phyloP scores from a whole-genome alignment of 2,329 filamentous ascomycete species.

The Geosmithia putterillii region DNA sequence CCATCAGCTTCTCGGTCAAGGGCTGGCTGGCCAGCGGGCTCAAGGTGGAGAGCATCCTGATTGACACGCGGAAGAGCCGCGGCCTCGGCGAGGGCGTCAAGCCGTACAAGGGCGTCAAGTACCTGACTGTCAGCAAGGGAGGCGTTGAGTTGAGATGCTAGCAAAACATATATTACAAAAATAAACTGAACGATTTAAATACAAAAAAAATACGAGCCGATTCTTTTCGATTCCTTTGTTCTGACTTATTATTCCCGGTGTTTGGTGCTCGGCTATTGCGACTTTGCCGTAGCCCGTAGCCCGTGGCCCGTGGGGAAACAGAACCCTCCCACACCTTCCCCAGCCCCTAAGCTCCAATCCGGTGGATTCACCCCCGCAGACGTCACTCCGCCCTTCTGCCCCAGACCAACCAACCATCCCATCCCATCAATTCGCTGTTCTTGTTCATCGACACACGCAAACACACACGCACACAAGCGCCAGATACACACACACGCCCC shows the following conservation, averaged over 20 bases:
- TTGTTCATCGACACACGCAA: too few species aligned
- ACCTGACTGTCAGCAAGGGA: constrained; percentile 63
- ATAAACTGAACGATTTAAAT: not conserved
- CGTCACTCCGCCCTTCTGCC: constrained; percentile 1
- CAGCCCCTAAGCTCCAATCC: not conserved
- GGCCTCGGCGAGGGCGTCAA: constrained; percentile 80
- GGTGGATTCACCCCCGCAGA: not conserved
- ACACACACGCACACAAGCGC: too few species aligned
- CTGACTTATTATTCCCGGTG: too few species aligned
- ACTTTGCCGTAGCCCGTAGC: too few species aligned
- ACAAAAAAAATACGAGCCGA: not conserved
- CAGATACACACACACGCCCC: too few species aligned
- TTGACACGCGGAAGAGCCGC: constrained; percentile 68
- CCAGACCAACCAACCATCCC: too few species aligned
- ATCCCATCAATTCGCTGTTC: too few species aligned
- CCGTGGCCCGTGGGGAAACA: not conserved
- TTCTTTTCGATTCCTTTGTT: too few species aligned
- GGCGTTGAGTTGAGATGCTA: constrained; percentile 53
- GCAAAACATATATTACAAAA: not conserved
- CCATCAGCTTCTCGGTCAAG: constrained; percentile 59
- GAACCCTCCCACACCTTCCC: not conserved
- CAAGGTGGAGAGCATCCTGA: constrained; percentile 53
- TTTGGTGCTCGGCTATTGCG: not conserved
- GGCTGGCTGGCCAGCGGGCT: constrained; percentile 58
- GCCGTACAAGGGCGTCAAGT: constrained; percentile 97